Conservation (phyloP, 1,139 yeast species). For the Hansenula anomala region DNA sequence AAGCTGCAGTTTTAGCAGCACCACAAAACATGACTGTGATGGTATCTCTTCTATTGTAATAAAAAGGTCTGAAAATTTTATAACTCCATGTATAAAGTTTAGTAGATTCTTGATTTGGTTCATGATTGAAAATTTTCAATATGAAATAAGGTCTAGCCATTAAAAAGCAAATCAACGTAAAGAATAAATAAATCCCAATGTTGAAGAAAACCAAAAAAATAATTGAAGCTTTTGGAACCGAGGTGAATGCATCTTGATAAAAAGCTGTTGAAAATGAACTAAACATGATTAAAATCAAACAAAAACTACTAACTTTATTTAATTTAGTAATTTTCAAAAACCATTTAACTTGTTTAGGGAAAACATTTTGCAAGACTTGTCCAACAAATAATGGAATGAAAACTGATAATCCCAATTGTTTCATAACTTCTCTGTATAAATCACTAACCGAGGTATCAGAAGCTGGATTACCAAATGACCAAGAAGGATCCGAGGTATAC, state of each 20-base stretch:
- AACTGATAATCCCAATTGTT: constrained; percentile 78
- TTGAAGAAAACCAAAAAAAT: constrained; percentile 79
- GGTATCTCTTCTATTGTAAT: constrained; percentile 65
- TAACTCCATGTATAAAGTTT: constrained; percentile 34
- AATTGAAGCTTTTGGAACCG: constrained; percentile 63
- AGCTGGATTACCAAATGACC: constrained; percentile 84
- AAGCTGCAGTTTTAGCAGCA: constrained; percentile 89
- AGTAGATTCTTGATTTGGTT: constrained; percentile 43
- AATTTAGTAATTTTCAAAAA: constrained; percentile 52
- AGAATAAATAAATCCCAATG: constrained; percentile 69
- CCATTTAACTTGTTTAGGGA: constrained; percentile 63
- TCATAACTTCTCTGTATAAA: constrained; percentile 75
- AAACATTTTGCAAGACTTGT: constrained; percentile 67
- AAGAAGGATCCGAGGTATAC: constrained; percentile 48
- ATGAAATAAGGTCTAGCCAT: constrained; percentile 61
- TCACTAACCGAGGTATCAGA: constrained; percentile 44
- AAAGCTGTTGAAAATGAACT: constrained; percentile 87
- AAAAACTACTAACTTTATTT: constrained; percentile 70
- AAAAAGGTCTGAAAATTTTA: constrained; percentile 55
- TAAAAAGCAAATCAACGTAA: constrained; percentile 56
- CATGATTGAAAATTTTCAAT: constrained; percentile 34
- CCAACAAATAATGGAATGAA: constrained; percentile 88
- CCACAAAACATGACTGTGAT: constrained; percentile 83
- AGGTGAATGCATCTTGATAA: constrained; percentile 70
- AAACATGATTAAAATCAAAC: constrained; percentile 76